A percentile compares a stretch with the other conserved stretches of the same genome.
phyloP scores from a whole-genome alignment of 768 basidiomycete genomes.

The Lactarius evosmus region DNA sequence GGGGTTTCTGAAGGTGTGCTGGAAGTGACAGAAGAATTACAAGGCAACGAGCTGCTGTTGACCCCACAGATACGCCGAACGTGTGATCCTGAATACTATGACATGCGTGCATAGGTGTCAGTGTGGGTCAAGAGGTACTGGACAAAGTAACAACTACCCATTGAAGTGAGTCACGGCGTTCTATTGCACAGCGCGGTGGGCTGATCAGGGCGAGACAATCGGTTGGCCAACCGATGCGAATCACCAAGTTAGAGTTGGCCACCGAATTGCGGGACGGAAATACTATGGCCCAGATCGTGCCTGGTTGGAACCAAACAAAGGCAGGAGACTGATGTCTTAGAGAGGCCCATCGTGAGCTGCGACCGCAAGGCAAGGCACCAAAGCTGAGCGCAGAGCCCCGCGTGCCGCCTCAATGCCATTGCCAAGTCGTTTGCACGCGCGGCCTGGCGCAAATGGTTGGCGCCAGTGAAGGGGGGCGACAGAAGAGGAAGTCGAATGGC shows the following conservation, averaged over 20 bases:
- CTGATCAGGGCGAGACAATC: not conserved
- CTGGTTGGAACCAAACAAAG: not conserved
- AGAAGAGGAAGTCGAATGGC: not conserved
- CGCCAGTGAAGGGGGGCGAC: not conserved
- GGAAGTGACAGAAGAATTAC: not conserved
- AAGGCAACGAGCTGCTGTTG: not conserved
- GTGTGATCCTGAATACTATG: not conserved
- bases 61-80: not conserved
- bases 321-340: not conserved
- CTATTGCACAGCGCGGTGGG: not conserved
- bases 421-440: not conserved
- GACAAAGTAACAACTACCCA: not conserved
- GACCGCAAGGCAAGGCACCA: not conserved
- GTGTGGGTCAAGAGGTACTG: not conserved
- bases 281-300: not conserved
- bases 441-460: not conserved
- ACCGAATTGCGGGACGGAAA: not conserved
- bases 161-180: not conserved
- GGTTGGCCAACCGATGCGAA: not conserved
- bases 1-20: not conserved
- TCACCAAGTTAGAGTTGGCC: not conserved
- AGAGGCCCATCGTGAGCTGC: not conserved
- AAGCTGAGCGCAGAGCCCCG: not conserved
- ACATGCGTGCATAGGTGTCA: not conserved
- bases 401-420: not conserved